Base-by-base conservation (phyloP, 1,284 basidiomycete genomes). In the Ustilago xerochloae region DNA sequence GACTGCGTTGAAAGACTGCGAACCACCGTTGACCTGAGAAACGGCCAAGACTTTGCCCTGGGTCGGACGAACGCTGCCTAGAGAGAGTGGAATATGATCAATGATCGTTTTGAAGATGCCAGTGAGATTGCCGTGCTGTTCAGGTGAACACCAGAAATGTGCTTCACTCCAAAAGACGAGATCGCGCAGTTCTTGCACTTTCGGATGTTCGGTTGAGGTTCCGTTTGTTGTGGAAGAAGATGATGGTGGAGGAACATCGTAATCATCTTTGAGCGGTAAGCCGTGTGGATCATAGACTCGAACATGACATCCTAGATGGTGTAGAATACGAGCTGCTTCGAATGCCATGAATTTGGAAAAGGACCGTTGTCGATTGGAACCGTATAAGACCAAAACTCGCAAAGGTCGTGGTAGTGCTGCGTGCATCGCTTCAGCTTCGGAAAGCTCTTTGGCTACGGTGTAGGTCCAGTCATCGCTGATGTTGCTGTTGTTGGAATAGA, bases 1-100 rank as follows among this genome's bases (percentile, higher is more conserved):
- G 55, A 85, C 84, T 0, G 84, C 82, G 65, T 85, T 85, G 79
- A 86, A 86, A 0, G 79, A 81, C 43, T 86, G 85, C 16, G 78
- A 82, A 3, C 85, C 85, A 13, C 85, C 85, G 53, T 85, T 86
- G 36, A 85, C 81, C 66, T 84, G 71, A 2, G 65, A 52, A 2
- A 68, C 35, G 16, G 60, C 65, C 13, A 68, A 28, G 4, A 57
- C n/a, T 33, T 56, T 63, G 13, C 65, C 65, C 64, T 86, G 85
- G 4, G 85, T 85, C 1, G 85, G 85, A n/a, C 85, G 70, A 0
- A 86, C 85, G 4, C 78, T 82, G 0, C 85, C 85, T 1, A 78
- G 78, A 0, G 71, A 72, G 6, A 86, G 69, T 1, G 85, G 85
- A 43, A 86, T 85, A 28, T 63, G 60, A 41, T 68, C 65, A n/a